These are phyloP conservation scores for Ophidiomyces ophidiicola DNA, from an alignment of 2,329 filamentous ascomycete species.

Conservation along the genomic window DNA sequence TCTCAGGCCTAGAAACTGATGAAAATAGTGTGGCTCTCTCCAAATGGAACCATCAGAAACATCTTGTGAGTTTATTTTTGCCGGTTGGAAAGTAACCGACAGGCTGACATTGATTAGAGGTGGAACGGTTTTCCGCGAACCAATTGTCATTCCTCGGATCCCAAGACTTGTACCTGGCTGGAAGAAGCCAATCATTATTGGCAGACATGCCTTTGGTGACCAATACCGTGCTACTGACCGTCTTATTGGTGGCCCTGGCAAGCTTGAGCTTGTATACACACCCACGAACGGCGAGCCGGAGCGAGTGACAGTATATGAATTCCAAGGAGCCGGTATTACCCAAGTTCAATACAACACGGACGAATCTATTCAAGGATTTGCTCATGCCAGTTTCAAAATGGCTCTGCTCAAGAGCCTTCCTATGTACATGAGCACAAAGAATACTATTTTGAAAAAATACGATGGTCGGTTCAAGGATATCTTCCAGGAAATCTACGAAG, in stretches of 20 bases:
- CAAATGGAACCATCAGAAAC: constrained; percentile 76
- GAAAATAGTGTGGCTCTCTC: constrained; percentile 80
- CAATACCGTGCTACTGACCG: constrained; percentile 95
- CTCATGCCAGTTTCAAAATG: constrained; percentile 93
- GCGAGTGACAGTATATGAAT: constrained; percentile 81
- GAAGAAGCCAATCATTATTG: constrained; percentile 99
- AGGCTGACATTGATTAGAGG: constrained; percentile 40
- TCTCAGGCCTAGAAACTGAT: background rate
- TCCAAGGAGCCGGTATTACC: constrained; percentile 72
- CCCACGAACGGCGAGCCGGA: constrained; percentile 60
- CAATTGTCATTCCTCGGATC: constrained; percentile 88
- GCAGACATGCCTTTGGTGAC: constrained; percentile 94
- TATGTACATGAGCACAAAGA: constrained; percentile 99
- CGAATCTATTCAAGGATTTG: constrained; percentile 88
- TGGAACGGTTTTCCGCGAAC: constrained; percentile 97
- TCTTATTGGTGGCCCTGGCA: constrained; percentile 71
- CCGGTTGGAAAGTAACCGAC: background rate
- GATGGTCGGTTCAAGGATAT: constrained; percentile 99
- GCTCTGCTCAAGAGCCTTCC: constrained; percentile 75
- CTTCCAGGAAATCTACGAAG: constrained; percentile 93
- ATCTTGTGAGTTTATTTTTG: constrained; percentile 39
- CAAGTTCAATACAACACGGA: constrained; percentile 98
- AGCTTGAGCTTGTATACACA: constrained; percentile 88
- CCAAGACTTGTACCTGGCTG: constrained; percentile 90
- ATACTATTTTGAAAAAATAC: constrained; percentile 98